These are phyloP conservation scores for Globisporangium emineosum DNA, from an alignment of 352 stramenopile species.

Conservation along the genomic window DNA sequence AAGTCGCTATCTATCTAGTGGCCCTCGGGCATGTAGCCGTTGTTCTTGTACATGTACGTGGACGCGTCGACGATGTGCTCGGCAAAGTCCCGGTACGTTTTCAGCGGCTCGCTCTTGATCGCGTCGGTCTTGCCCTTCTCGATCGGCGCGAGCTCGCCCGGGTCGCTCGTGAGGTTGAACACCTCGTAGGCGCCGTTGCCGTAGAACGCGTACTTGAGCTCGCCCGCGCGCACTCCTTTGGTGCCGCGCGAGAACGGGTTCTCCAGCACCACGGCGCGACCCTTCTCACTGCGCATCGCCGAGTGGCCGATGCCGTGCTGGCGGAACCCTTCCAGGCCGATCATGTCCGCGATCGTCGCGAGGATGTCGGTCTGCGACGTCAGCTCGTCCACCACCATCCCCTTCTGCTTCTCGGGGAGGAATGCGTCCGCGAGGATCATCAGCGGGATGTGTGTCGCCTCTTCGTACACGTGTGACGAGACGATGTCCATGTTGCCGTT, in stretches of 20 bases:
- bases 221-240: constrained; percentile 56
- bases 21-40: constrained; percentile 40
- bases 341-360: constrained; percentile 61
- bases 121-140: constrained; percentile 45
- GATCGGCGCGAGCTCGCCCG: constrained; percentile 43
- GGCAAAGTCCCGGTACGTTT: constrained; percentile 41
- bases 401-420: constrained; percentile 36
- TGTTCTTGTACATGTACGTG: constrained; percentile 63
- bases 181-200: constrained; percentile 55
- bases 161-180: constrained; percentile 46
- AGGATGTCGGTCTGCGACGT: constrained; percentile 69
- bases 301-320: constrained; percentile 67
- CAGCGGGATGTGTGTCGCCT: constrained; percentile 54
- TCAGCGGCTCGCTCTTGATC: constrained; percentile 39
- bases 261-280: constrained; percentile 48
- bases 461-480: constrained; percentile 57
- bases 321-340: constrained; percentile 46
- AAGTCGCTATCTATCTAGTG: background rate
- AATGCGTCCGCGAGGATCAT: constrained; percentile 63
- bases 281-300: constrained; percentile 38
- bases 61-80: constrained; percentile 55
- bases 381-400: constrained; percentile 44
- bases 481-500: constrained; percentile 55
- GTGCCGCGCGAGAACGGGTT: constrained; percentile 64
- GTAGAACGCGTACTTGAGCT: constrained; percentile 70